These are phyloP conservation scores for Malus hybrid DNA, from an alignment of 331 rosid species.

Conservation along the genomic window DNA sequence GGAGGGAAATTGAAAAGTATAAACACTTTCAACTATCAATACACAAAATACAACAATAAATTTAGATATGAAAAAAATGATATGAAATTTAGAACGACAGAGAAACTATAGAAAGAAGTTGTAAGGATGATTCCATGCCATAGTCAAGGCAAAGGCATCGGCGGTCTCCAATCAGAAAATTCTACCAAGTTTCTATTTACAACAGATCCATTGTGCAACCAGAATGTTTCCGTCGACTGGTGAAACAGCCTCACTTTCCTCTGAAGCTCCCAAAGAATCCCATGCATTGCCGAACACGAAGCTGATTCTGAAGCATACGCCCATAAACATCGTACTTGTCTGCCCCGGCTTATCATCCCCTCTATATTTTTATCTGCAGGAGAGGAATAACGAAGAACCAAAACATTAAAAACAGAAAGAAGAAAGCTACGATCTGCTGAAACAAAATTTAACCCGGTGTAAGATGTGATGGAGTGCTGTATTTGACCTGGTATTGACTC, in stretches of 20 bases:
- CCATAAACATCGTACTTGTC: constrained; percentile 68
- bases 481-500: constrained; percentile 79
- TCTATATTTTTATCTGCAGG: constrained; percentile 57
- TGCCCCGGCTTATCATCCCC: constrained; percentile 59
- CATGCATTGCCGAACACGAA: constrained; percentile 84
- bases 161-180: constrained; percentile 74
- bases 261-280: constrained; percentile 87
- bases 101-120: neutral
- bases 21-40: neutral
- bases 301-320: constrained; percentile 57
- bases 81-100: neutral
- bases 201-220: constrained; percentile 78
- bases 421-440: neutral
- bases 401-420: too few relatives aligned
- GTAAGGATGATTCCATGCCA: neutral
- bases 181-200: constrained; percentile 59
- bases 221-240: constrained; percentile 85
- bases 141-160: constrained; percentile 74
- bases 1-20: too few relatives aligned
- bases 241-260: constrained; percentile 87
- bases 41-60: neutral
- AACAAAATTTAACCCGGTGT: neutral
- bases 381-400: neutral
- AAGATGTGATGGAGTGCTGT: neutral
- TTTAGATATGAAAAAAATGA: neutral